Conservation (phyloP, 139 green algal genomes). For the Asterochloris erici region DNA sequence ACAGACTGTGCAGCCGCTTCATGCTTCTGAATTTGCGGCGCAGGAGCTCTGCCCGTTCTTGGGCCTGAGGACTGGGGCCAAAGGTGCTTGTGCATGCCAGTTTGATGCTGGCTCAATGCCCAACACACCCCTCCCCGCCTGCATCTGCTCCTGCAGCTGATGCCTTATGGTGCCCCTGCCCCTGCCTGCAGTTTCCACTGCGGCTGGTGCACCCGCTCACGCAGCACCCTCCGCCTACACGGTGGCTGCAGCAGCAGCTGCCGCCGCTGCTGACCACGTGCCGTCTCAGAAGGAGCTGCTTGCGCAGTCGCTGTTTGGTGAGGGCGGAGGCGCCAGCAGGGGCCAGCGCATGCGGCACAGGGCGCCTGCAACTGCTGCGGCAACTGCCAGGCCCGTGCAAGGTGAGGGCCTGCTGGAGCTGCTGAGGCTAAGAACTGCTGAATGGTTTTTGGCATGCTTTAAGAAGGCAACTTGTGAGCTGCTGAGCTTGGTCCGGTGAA, state of each 20-base stretch:
- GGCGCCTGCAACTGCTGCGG: background rate
- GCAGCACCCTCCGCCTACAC: background rate
- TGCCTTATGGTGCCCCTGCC: too few relatives aligned
- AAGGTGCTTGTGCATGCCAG: too few relatives aligned
- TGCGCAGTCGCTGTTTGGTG: conserved; percentile 50
- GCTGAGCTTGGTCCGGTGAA: too few relatives aligned
- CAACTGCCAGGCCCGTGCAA: background rate
- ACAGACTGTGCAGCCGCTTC: too few relatives aligned
- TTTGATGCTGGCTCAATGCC: too few relatives aligned
- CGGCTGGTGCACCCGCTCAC: background rate
- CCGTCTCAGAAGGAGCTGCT: conserved; percentile 34
- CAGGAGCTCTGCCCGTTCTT: too few relatives aligned
- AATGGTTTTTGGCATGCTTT: background rate
- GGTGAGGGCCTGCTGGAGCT: background rate
- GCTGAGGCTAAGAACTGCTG: background rate
- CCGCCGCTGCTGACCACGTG: background rate
- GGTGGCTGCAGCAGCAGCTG: conserved; percentile 3
- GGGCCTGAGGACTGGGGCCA: too few relatives aligned
- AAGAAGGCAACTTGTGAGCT: background rate
- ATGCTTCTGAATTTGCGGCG: too few relatives aligned
- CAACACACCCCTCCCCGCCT: too few relatives aligned
- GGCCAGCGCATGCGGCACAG: background rate
- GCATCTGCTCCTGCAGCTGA: too few relatives aligned
- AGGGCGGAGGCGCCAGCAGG: conserved; percentile 12
- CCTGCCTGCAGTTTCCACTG: background rate